Base-by-base conservation (phyloP, 306 rosid genomes). In the Vicia faba region DNA sequence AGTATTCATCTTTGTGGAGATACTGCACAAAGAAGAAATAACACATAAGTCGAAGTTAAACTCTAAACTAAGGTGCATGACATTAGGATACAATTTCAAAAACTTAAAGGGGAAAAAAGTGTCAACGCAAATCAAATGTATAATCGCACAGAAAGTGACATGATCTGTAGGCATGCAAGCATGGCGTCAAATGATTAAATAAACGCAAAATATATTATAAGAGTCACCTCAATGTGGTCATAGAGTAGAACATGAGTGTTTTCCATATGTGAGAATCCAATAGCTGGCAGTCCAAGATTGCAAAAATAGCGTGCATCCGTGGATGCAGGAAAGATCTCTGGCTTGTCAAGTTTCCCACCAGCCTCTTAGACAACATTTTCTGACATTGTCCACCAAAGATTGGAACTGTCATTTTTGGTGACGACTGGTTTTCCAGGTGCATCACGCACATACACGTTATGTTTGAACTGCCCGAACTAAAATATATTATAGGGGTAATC, bases 201-300 rank as follows among this genome's bases (percentile, higher is more conserved):
- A 74, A 3, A 36, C 29, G 57, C 10, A 10, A 5, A 31, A 23
- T 19, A 43, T 45, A 40, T 8, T 7, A 33, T 60, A 29, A 61
- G 46, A 66, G 69, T 78, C 74, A 93, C 99, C 99, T 93, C 99
- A 13, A 88, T 90, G 79, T 93, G 97, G 75, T 93, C 99, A 69
- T 90, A 97, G 50, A 88, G 97, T 35, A 88, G 96, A 79, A 83
- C 48, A 60, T 95, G 96, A 64, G 99, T 90, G 85, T 88, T 90
- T 29, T 89, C 90, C 85, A 93, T 90, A 11, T 97, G 99, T 55
- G 97, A 93, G 85, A 93, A 86, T 62, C 99, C 97, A 58, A 93
- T 88, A 12, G 99, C 96, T 3, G 96, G 95, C 56, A 93, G 61
- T 70, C 99, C 96, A 31, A 1, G 84, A n/a, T 4, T 7, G 43